Percentiles rank a stretch among this genome's conserved stretches.
Evolutionary conservation across 2,329 filamentous ascomycete genomes (phyloP).

Genomic region (Botryotinia narcissicola): DNA sequence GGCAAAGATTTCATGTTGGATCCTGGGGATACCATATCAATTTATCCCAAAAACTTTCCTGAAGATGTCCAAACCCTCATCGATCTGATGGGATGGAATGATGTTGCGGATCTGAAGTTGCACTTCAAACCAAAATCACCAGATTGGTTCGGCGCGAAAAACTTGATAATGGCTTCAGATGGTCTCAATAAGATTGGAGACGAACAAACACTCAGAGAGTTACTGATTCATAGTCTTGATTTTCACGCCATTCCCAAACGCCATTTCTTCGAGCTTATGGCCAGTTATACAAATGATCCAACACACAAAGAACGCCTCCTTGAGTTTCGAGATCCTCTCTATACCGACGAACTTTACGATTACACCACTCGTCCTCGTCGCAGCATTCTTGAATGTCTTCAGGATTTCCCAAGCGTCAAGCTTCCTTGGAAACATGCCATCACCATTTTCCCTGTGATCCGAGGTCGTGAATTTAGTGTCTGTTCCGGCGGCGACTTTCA

Average conservation of each 20-base stretch:
- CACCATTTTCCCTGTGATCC: slow-evolving; percentile 74
- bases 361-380: slow-evolving; percentile 89
- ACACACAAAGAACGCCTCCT: slow-evolving; percentile 77
- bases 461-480: slow-evolving; percentile 92
- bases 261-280: slow-evolving; percentile 77
- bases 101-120: slow-evolving; percentile 69
- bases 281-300: slow-evolving; percentile 68
- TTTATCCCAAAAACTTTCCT: slow-evolving; percentile 86
- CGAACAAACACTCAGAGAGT: slow-evolving; percentile 59
- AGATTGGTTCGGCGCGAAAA: slow-evolving; percentile 33
- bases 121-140: slow-evolving; percentile 44
- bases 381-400: slow-evolving; percentile 86
- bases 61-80: slow-evolving; percentile 78
- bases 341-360: slow-evolving; percentile 90
- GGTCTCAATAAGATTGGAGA: slow-evolving; percentile 35
- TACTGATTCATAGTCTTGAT: slow-evolving; percentile 82
- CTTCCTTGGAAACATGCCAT: slow-evolving; percentile 73
- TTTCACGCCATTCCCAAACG: slow-evolving; percentile 86
- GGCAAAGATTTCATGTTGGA: slow-evolving; percentile 42
- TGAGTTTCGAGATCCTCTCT: slow-evolving; percentile 78
- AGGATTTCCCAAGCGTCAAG: slow-evolving; percentile 82
- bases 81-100: slow-evolving; percentile 72
- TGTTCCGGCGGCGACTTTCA: slow-evolving; percentile 62
- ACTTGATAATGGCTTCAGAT: slow-evolving; percentile 37
- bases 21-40: slow-evolving; percentile 76